phyloP scores from a whole-genome alignment of 352 stramenopile genomes.

The Thraustochytrium sp. region DNA sequence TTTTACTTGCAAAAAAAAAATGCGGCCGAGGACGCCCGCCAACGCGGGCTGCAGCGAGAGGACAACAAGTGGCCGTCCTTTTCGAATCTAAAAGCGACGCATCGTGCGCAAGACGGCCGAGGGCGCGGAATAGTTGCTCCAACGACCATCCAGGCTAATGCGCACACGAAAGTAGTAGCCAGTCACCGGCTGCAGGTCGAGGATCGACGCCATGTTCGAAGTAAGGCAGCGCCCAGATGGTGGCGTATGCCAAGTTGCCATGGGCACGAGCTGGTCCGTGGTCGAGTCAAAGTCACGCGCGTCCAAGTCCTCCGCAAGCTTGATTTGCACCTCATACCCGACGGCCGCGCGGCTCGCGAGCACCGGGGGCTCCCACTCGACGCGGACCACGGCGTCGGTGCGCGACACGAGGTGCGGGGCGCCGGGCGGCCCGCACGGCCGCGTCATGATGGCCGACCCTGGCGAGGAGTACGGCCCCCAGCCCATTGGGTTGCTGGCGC shows the following conservation, averaged over 20 bases:
- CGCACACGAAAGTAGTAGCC: slow-evolving; percentile 26
- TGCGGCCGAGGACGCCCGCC: too few relatives aligned
- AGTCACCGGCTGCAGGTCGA: slow-evolving; percentile 29
- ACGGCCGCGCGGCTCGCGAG: not conserved
- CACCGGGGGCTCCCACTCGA: slow-evolving; percentile 1
- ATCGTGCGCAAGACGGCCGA: not conserved
- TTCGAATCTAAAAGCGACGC: slow-evolving; percentile 8
- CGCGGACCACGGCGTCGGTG: not conserved
- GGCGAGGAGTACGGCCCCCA: slow-evolving; percentile 17
- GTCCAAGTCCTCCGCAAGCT: not conserved
- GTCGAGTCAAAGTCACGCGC: not conserved
- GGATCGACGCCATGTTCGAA: not conserved
- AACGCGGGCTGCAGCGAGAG: too few relatives aligned
- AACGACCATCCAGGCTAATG: not conserved
- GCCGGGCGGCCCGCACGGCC: not conserved
- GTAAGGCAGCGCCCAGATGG: not conserved
- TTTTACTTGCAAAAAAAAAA: too few relatives aligned
- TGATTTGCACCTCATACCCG: slow-evolving; percentile 1
- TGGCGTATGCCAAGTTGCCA: not conserved
- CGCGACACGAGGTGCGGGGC: not conserved
- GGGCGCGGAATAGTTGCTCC: slow-evolving; percentile 5
- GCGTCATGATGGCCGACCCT: not conserved
- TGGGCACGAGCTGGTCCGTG: not conserved
- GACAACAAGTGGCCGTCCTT: too few relatives aligned
- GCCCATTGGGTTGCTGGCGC: not conserved